Conservation (phyloP, 257 asterid species). For the Lycium ferocissimum region DNA sequence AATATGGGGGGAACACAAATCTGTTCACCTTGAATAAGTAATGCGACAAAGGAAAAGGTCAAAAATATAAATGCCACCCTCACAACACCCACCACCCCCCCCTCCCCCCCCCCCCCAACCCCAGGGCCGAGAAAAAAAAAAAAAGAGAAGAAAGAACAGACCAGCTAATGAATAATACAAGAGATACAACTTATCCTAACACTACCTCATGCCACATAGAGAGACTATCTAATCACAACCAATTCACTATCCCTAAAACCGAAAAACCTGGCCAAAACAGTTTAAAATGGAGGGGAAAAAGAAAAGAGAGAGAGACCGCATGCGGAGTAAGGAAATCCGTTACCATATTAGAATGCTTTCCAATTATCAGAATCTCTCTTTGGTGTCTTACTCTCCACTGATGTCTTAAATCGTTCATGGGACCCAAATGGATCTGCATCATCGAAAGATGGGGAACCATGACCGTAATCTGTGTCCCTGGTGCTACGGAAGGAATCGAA, state of each 20-base stretch:
- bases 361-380: slow-evolving; percentile 73
- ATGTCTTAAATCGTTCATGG: slow-evolving; percentile 64
- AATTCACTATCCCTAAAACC: slow-evolving; percentile 17
- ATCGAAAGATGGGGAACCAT: slow-evolving; percentile 76
- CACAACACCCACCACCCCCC: no score
- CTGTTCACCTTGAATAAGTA: background rate
- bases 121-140: background rate
- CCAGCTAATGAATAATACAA: background rate
- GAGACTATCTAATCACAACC: background rate
- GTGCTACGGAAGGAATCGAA: slow-evolving; percentile 69
- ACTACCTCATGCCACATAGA: slow-evolving; percentile 5
- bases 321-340: slow-evolving; percentile 9
- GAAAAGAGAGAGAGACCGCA: background rate
- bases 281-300: background rate
- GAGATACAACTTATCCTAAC: background rate
- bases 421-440: slow-evolving; percentile 84
- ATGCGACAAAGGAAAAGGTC: background rate
- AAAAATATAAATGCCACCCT: background rate
- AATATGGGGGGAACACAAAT: slow-evolving; percentile 30
- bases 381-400: slow-evolving; percentile 71
- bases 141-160: background rate
- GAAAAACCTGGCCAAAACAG: slow-evolving; percentile 23
- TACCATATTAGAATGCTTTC: slow-evolving; percentile 71
- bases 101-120: background rate
- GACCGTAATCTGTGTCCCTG: slow-evolving; percentile 67